Percentiles rank a stretch among this genome's conserved stretches.
These are phyloP conservation scores for Nitzschia putrida DNA, from an alignment of 108 stramenopile species.

Conservation along the genomic window DNA sequence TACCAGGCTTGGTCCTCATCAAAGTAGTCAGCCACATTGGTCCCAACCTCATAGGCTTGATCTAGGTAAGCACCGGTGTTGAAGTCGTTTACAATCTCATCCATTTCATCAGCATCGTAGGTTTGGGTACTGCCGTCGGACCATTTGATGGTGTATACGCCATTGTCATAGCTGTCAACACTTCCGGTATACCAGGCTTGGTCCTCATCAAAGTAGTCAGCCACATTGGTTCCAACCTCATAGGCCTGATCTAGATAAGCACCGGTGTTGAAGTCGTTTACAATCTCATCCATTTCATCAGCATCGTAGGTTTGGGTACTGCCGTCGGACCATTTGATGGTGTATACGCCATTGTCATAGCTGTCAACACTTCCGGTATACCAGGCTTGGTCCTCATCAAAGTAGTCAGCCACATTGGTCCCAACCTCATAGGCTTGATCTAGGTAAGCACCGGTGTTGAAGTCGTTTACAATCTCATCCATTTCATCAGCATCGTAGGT, in stretches of 20 bases:
- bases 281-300: slow-evolving; percentile 1
- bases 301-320: background rate
- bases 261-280: background rate
- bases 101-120: slow-evolving; percentile 1
- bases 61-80: too few relatives aligned
- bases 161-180: background rate
- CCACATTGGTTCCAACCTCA: background rate
- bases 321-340: slow-evolving; percentile 4
- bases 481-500: background rate
- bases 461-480: slow-evolving; percentile 2
- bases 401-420: background rate
- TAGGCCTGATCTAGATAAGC: too few relatives aligned
- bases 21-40: slow-evolving; percentile 1
- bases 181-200: background rate
- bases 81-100: background rate
- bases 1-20: background rate
- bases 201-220: background rate
- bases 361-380: background rate
- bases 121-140: background rate
- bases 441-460: background rate
- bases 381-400: background rate
- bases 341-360: slow-evolving; percentile 11
- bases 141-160: slow-evolving; percentile 18
- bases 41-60: slow-evolving; percentile 1
- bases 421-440: background rate